A percentile compares a stretch with the other conserved stretches of the same genome.
Evolutionary conservation across 2,329 filamentous ascomycete species (phyloP).

Genomic region (Blumeria graminis): DNA sequence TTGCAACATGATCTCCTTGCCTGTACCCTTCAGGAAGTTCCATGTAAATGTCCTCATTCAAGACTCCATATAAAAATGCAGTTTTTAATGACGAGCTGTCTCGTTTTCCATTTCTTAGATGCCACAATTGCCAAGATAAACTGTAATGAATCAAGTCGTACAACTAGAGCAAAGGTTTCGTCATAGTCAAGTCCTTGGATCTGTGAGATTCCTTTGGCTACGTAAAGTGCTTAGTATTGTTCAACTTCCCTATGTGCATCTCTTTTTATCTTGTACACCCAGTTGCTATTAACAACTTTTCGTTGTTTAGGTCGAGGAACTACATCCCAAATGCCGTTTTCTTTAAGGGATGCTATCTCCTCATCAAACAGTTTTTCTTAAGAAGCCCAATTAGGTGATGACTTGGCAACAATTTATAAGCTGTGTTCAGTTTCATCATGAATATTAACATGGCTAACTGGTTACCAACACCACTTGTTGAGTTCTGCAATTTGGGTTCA

Average conservation of each 20-base stretch:
- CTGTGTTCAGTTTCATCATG: neutral
- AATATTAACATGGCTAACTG: neutral
- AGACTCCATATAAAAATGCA: neutral
- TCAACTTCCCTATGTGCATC: neutral
- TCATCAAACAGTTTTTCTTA: neutral
- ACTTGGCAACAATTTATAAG: neutral
- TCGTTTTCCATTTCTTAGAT: neutral
- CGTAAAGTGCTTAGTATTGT: neutral
- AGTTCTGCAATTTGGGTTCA: no score
- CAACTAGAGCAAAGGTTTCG: neutral
- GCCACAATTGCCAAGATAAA: neutral
- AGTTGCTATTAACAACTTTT: neutral
- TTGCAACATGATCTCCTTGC: neutral
- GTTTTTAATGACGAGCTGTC: neutral
- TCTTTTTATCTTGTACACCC: neutral
- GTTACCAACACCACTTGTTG: neutral
- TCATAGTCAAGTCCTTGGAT: neutral
- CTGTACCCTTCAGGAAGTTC: slow-evolving; percentile 1
- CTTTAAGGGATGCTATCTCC: neutral
- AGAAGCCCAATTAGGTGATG: neutral
- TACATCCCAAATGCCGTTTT: neutral
- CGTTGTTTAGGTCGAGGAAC: neutral
- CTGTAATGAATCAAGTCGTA: neutral
- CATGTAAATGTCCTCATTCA: neutral
- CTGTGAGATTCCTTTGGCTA: neutral